Base-by-base conservation (phyloP, 805 yeast species). In the Metschnikowia proteae region DNA sequence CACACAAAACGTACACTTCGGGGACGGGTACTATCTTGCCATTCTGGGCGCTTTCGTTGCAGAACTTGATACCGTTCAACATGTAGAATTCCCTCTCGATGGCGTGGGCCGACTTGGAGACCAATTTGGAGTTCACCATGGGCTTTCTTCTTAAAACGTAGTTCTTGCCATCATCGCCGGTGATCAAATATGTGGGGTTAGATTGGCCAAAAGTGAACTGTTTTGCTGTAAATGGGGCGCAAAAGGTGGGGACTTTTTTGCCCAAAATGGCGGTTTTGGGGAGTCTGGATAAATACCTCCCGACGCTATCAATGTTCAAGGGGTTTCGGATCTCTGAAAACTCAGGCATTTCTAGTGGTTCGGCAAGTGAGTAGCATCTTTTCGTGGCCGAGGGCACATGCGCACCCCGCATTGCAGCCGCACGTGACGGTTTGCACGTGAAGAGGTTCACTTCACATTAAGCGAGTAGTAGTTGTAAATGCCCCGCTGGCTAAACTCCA, bases 131-230 rank as follows among this genome's bases (percentile, higher is more conserved):
- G 53, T 76, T 78, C 2, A 77, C 62, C 6, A 75, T 70, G 0
- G 87, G 87, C 57, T 82, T 82, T 53, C 81, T 69, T 48, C 87
- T 66, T 44, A 82, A 67, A 3, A 81, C 86, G 46, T 70, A 74
- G 36, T 68, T 64, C 28, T 59, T 63, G 6, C 54, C 58, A 0
- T 71, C 71, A 2, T 68, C 59, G 52, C 79, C 83, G 2, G 59
- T 63, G 26, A 81, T 47, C 28, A 78, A 70, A 58, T 80, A 82
- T 1, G 85, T 80, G 9, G 86, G 87, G 58, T 82, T 82, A 1
- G 83, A 77, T 60, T 82, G 87, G 11, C 87, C 87, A 60, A 76
- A 80, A 27, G 72, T 72, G 64, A 82, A 82, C 61, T 82, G 87
- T 50, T 73, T 65, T 38, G 79, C 59, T 0, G 52, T 54, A 10